phyloP scores from a whole-genome alignment of 345 rosid genomes.

The Rhodamnia argentea region DNA sequence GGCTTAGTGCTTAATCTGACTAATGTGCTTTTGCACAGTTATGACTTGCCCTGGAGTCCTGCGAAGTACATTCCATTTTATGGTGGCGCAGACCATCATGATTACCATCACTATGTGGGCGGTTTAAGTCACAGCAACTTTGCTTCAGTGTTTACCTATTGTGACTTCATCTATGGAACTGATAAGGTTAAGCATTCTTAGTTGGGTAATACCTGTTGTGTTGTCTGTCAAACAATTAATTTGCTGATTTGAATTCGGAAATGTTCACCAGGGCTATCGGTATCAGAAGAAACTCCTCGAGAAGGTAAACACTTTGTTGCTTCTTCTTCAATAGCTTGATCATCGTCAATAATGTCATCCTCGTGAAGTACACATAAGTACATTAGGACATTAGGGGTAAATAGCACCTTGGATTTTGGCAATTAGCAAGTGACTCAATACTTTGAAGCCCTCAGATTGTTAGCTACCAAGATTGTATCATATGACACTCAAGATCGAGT shows the following conservation, averaged over 20 bases:
- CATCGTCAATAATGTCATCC: background rate
- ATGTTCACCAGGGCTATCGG: slow-evolving; percentile 60
- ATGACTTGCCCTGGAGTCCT: slow-evolving; percentile 85
- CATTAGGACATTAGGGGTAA: background rate
- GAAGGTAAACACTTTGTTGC: slow-evolving; percentile 33
- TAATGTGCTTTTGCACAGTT: slow-evolving; percentile 23
- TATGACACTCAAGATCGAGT: background rate
- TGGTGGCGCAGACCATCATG: slow-evolving; percentile 94
- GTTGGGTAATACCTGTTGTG: background rate
- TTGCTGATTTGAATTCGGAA: background rate
- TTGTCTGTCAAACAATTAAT: background rate
- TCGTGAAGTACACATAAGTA: background rate
- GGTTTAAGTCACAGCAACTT: slow-evolving; percentile 97
- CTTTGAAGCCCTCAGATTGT: background rate
- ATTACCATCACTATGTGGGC: slow-evolving; percentile 97
- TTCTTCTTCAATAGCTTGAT: background rate
- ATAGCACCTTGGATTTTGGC: background rate
- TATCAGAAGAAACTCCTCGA: slow-evolving; percentile 71
- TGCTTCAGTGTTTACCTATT: slow-evolving; percentile 96
- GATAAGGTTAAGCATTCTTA: slow-evolving; percentile 46
- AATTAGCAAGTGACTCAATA: background rate
- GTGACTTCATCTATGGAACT: slow-evolving; percentile 94
- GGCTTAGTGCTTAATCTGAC: background rate
- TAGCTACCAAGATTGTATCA: background rate
- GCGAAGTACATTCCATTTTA: slow-evolving; percentile 88